Evolutionary conservation across 1,284 basidiomycete genomes (phyloP).

Genomic region (Rhodotorula sp.): DNA sequence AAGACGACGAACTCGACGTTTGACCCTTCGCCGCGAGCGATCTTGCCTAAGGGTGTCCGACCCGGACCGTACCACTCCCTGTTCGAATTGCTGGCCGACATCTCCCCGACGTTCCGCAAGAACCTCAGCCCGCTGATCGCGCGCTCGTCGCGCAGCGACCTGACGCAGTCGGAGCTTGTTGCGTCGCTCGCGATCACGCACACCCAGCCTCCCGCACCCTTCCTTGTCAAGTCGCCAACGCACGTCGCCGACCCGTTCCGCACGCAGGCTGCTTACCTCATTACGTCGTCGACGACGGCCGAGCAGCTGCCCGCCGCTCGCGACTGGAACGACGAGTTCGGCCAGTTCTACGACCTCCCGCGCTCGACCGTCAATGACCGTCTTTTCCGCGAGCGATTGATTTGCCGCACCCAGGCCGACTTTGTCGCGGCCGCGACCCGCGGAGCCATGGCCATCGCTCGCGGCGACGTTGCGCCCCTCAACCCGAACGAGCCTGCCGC

Average conservation of each 20-base stretch:
- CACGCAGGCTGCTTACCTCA: slow-evolving; percentile 57
- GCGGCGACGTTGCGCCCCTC: slow-evolving; percentile 42
- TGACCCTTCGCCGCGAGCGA: slow-evolving; percentile 51
- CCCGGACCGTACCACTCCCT: slow-evolving; percentile 52
- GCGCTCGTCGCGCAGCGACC: slow-evolving; percentile 38
- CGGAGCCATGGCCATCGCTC: slow-evolving; percentile 55
- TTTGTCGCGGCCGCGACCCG: slow-evolving; percentile 57
- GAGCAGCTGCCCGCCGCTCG: slow-evolving; percentile 57
- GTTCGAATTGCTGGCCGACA: slow-evolving; percentile 56
- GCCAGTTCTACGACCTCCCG: slow-evolving; percentile 57
- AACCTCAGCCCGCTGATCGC: slow-evolving; percentile 48
- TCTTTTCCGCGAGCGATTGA: slow-evolving; percentile 57
- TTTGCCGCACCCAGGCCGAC: slow-evolving; percentile 57
- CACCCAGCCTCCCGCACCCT: slow-evolving; percentile 56
- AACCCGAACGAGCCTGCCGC: slow-evolving; percentile 58
- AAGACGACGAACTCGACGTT: slow-evolving; percentile 52
- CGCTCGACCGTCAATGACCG: slow-evolving; percentile 54
- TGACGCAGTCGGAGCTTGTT: slow-evolving; percentile 45
- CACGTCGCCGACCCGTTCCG: slow-evolving; percentile 54
- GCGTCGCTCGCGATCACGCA: slow-evolving; percentile 55
- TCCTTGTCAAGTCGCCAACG: slow-evolving; percentile 51
- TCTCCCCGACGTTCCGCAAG: slow-evolving; percentile 49
- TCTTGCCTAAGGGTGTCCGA: slow-evolving; percentile 43
- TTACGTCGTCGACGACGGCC: slow-evolving; percentile 49
- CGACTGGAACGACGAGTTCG: slow-evolving; percentile 63